phyloP scores from a whole-genome alignment of 2,329 filamentous ascomycete genomes.

The Magnaporthiopsis poae region DNA sequence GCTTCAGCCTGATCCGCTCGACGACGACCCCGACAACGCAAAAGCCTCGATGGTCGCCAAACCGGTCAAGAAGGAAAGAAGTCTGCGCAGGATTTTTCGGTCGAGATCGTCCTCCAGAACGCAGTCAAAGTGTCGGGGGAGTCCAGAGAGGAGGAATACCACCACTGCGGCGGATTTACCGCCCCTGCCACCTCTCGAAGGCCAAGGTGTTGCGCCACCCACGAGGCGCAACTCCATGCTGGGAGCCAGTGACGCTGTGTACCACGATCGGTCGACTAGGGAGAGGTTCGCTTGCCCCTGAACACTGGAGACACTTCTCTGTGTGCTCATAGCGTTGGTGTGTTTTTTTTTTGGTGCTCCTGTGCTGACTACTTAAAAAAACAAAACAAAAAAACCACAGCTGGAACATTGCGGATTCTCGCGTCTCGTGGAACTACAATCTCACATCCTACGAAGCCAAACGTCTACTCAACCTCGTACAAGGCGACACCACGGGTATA shows the following conservation, averaged over 20 bases:
- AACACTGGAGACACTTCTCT: neutral
- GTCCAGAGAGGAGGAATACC: slow-evolving; percentile 19
- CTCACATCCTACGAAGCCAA: slow-evolving; percentile 35
- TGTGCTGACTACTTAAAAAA: neutral
- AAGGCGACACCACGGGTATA: slow-evolving; percentile 11
- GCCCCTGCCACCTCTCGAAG: slow-evolving; percentile 1
- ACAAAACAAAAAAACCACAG: slow-evolving; percentile 17
- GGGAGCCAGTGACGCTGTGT: neutral
- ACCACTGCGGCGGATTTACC: slow-evolving; percentile 16
- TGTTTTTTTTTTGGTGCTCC: neutral
- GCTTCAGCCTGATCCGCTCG: neutral
- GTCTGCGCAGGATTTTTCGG: slow-evolving; percentile 25
- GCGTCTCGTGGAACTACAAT: slow-evolving; percentile 33
- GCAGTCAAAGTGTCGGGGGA: slow-evolving; percentile 13
- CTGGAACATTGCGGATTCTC: slow-evolving; percentile 23
- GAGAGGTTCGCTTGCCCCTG: neutral
- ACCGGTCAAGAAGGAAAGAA: slow-evolving; percentile 2
- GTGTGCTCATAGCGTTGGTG: neutral
- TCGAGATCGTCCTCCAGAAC: slow-evolving; percentile 24
- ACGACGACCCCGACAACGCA: slow-evolving; percentile 9
- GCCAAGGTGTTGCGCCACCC: slow-evolving; percentile 7
- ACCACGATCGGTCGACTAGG: neutral
- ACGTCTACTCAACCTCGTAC: slow-evolving; percentile 30
- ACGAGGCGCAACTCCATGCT: slow-evolving; percentile 4
- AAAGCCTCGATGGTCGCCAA: slow-evolving; percentile 13